Conservation (phyloP, 352 stramenopile genomes). For the Globisporangium orthogonon region DNA sequence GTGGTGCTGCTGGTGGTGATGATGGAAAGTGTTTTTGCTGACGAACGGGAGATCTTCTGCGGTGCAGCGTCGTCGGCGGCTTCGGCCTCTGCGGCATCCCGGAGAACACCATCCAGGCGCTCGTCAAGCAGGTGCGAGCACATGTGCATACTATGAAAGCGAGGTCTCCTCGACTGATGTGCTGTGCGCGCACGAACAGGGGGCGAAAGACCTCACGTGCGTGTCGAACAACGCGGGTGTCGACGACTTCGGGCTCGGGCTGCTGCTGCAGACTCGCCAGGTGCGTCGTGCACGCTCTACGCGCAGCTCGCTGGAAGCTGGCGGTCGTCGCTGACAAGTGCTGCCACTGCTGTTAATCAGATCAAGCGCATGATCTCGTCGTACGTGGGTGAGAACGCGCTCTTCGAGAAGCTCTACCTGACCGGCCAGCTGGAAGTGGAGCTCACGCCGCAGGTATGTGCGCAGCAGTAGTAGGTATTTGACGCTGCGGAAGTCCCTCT, state of each 20-base stretch:
- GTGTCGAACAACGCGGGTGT: slow-evolving; percentile 93
- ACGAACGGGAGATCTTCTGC: no score
- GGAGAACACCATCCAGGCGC: slow-evolving; percentile 85
- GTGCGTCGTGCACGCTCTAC: slow-evolving; percentile 12
- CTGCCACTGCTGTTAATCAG: slow-evolving; percentile 11
- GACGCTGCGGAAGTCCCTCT: no score
- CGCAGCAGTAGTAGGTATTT: neutral
- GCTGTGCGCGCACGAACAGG: slow-evolving; percentile 20
- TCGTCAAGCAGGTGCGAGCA: slow-evolving; percentile 58
- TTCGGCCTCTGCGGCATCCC: slow-evolving; percentile 92
- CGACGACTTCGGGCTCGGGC: slow-evolving; percentile 91
- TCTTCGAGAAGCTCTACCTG: slow-evolving; percentile 91
- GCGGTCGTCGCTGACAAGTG: no score
- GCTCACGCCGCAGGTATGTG: slow-evolving; percentile 87
- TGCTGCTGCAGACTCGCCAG: slow-evolving; percentile 91
- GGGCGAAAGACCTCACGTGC: slow-evolving; percentile 81
- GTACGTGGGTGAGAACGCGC: slow-evolving; percentile 96
- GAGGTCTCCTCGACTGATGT: neutral
- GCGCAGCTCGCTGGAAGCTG: no score
- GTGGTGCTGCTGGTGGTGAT: no score
- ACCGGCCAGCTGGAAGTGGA: slow-evolving; percentile 93
- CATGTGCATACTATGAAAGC: neutral
- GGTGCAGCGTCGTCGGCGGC: slow-evolving; percentile 69
- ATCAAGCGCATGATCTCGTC: slow-evolving; percentile 96
- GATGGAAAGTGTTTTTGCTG: no score